Conservation (phyloP, 2,329 filamentous ascomycete genomes). For the Microascus cirrosus region DNA sequence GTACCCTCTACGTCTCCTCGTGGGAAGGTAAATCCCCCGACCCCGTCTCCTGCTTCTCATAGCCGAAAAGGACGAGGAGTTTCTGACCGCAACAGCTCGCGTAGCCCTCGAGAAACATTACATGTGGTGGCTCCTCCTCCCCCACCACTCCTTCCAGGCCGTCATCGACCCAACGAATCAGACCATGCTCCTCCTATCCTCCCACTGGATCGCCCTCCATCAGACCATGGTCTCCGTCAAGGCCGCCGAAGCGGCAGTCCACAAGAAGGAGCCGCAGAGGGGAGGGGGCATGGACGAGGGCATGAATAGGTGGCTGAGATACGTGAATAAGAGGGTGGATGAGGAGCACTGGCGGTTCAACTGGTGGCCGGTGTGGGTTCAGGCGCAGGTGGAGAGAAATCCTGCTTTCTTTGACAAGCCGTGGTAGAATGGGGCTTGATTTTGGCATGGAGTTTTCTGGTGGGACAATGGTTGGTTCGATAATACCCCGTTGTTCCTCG, state of each 20-base stretch:
- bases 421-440: not conserved
- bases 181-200: constrained; percentile 32
- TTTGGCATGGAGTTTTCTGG: not conserved
- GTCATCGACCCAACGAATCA: constrained; percentile 36
- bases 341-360: constrained; percentile 33
- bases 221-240: constrained; percentile 41
- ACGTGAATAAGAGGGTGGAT: constrained; percentile 36
- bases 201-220: constrained; percentile 44
- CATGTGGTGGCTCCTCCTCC: constrained; percentile 46
- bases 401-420: constrained; percentile 29
- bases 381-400: constrained; percentile 34
- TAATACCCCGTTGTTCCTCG: too few relatives aligned
- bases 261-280: constrained; percentile 15
- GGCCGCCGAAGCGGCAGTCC: constrained; percentile 22
- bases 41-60: too few relatives aligned
- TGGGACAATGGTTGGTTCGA: too few relatives aligned
- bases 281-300: constrained; percentile 25
- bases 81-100: constrained; percentile 26
- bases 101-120: constrained; percentile 36
- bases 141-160: constrained; percentile 37
- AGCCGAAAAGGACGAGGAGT: not conserved
- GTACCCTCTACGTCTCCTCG: constrained; percentile 39
- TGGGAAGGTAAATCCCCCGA: constrained; percentile 37
- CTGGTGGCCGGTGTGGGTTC: constrained; percentile 44
- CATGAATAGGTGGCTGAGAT: constrained; percentile 36